Evolutionary conservation across 495 filamentous ascomycete genomes (phyloP), one percentile per base, ranked within the genome.

Genomic region (Lineolata rhizophorae): DNA sequence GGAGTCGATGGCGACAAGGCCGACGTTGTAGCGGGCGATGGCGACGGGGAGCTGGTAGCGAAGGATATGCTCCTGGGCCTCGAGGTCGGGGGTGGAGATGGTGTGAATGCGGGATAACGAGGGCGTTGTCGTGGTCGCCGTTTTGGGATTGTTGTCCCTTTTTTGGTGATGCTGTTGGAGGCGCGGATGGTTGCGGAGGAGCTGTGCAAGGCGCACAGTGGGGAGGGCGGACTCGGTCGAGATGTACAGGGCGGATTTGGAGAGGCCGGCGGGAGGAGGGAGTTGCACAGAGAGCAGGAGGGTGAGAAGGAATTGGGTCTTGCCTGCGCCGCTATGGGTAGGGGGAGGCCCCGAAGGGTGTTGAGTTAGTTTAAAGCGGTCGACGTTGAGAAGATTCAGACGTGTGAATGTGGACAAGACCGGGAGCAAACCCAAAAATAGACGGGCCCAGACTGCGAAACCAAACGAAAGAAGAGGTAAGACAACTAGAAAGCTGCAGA

Each of bases 51-150:
- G 67, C 48, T 95, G 87, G 56, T 75, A 94, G 31, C 65, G 70
- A 6, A 94, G 57, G 46, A 95, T 93, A 52, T 95, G 87, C 35
- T 94, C 84, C 55, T 97, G 87, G 3, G 76, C 70, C 50, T 97
- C 90, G 32, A 97, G 67, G 51, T 95, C 85, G 22, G 74, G 75
- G n/a, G 79, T 84, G 33, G 70, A 65, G 47, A 90, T 77, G 44
- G 70, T 75, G 40, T 80, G 59, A 48, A 93, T 67, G 35, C 58
- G 55, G 45, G 50, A 60, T 3, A 92, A 60, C 0, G 78, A 75
- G 3, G 78, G 77, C 29, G 58, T 54, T 15, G 60, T 37, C 27
- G 15, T 8, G 22, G 22, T 6, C 22, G 22, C 6, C n/a, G 22
- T 25, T 25, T 6, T 25, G 22, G 22, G 22, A n/a, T n/a, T 53